These are phyloP conservation scores for Themeda triandra DNA, from an alignment of 176 grass and related monocot genomes.

Conservation along the genomic window DNA sequence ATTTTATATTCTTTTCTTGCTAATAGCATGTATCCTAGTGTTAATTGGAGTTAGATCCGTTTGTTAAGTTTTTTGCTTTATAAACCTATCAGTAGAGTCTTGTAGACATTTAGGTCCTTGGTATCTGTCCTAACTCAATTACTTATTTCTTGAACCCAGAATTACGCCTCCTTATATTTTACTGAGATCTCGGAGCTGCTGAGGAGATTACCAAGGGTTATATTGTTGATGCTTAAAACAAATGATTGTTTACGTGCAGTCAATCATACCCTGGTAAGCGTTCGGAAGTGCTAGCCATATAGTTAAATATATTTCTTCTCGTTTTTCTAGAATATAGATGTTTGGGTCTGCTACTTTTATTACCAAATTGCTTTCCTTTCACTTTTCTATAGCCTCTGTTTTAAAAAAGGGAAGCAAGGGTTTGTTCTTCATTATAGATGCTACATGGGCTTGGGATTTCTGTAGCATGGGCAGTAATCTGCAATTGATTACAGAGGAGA, in stretches of 20 bases:
- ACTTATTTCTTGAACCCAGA: conserved; percentile 36
- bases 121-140: conserved; percentile 8
- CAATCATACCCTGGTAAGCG: conserved; percentile 78
- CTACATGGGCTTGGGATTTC: conserved; percentile 6
- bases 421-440: neutral
- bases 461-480: conserved; percentile 7
- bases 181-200: conserved; percentile 87
- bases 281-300: neutral
- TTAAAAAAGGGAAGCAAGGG: neutral
- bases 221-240: conserved; percentile 98
- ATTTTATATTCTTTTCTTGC: too few relatives aligned
- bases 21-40: neutral
- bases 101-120: neutral
- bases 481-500: neutral
- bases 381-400: neutral
- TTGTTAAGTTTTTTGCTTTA: neutral
- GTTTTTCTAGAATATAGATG: conserved; percentile 5
- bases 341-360: conserved; percentile 15
- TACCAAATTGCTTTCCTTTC: neutral
- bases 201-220: conserved; percentile 77
- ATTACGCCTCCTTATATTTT: conserved; percentile 78
- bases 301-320: conserved; percentile 7
- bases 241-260: conserved; percentile 91
- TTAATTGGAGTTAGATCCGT: neutral
- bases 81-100: neutral